Evolutionary conservation across 148 eudicot genomes (phyloP).

Genomic region (Cornus suecica): DNA sequence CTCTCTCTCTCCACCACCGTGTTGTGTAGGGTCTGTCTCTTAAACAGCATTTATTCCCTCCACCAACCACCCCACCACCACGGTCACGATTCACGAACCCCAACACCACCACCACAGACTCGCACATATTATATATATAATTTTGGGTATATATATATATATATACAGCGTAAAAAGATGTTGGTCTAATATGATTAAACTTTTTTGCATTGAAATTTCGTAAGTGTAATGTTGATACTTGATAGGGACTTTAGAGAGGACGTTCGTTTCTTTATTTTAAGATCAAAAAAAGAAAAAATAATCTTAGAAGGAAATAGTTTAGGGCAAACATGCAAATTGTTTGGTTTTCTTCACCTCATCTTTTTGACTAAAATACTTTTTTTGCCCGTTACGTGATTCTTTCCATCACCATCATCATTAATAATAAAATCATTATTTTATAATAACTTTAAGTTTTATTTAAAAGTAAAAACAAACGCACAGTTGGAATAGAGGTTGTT

Average conservation of each 20-base stretch:
- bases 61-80: background rate
- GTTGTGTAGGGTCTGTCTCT: background rate
- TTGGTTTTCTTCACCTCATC: too few species aligned
- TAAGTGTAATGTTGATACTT: background rate
- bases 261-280: background rate
- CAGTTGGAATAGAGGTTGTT: too few species aligned
- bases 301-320: too few species aligned
- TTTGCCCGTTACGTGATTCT: too few species aligned
- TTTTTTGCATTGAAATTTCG: conserved; percentile 1
- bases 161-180: too few species aligned
- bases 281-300: background rate
- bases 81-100: background rate
- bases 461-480: too few species aligned
- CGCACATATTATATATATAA: background rate
- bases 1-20: background rate
- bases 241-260: conserved; percentile 1
- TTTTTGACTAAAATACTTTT: too few species aligned
- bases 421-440: too few species aligned
- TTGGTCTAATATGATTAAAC: conserved; percentile 6
- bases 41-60: background rate
- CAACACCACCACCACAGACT: background rate
- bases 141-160: too few species aligned
- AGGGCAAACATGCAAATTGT: too few species aligned
- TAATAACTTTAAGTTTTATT: too few species aligned
- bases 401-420: too few species aligned